These are phyloP conservation scores for Pseudonitzschia delicatissima DNA, from an alignment of 108 stramenopile species.

Conservation along the genomic window DNA sequence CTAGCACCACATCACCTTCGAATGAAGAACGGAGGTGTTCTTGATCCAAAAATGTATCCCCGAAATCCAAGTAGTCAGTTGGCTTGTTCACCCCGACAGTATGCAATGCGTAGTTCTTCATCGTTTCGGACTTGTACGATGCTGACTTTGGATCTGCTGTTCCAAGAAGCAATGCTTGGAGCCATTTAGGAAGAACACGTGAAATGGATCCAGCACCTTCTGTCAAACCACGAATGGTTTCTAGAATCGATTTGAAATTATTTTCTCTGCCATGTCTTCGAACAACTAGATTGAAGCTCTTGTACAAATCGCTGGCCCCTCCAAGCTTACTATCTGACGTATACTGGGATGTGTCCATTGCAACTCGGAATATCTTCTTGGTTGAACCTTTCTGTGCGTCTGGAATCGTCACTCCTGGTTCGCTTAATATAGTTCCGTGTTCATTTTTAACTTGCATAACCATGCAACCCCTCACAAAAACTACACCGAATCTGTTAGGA, in stretches of 20 bases:
- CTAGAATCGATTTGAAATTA: constrained; percentile 93
- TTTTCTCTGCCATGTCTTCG: constrained; percentile 89
- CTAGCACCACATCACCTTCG: constrained; percentile 39
- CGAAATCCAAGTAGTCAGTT: constrained; percentile 74
- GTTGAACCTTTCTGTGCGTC: constrained; percentile 34
- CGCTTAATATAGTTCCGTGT: constrained; percentile 78
- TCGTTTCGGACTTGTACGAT: constrained; percentile 55
- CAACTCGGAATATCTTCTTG: constrained; percentile 73
- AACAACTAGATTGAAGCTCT: constrained; percentile 85
- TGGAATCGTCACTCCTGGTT: constrained; percentile 48
- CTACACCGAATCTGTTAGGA: constrained; percentile 67
- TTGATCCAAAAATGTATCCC: constrained; percentile 85
- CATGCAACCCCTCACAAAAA: constrained; percentile 79
- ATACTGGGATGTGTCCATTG: constrained; percentile 90
- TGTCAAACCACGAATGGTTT: constrained; percentile 85
- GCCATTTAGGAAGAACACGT: constrained; percentile 87
- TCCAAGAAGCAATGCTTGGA: constrained; percentile 89
- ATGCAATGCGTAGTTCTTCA: constrained; percentile 61
- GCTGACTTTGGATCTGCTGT: constrained; percentile 81
- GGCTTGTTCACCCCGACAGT: constrained; percentile 79
- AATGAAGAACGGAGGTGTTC: constrained; percentile 76
- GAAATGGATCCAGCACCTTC: constrained; percentile 74
- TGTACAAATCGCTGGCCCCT: constrained; percentile 59
- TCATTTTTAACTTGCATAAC: constrained; percentile 84
- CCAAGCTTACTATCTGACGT: constrained; percentile 53